Conservation (phyloP, 352 stramenopile genomes). For the Phytophthora pistaciae region DNA sequence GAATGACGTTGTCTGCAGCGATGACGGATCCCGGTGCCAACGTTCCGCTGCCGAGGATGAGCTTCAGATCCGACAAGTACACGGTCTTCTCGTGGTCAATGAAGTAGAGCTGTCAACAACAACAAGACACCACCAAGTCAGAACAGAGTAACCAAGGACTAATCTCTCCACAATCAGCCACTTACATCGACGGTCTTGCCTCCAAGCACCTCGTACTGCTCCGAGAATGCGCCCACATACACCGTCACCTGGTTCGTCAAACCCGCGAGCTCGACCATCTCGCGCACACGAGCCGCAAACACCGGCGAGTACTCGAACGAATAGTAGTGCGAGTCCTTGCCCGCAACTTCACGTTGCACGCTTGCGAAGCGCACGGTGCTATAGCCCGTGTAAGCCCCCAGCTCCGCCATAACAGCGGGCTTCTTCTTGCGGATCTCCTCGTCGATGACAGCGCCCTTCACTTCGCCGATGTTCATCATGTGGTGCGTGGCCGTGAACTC, state of each 20-base stretch:
- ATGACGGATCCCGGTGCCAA: constrained; percentile 48
- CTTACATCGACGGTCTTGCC: constrained; percentile 56
- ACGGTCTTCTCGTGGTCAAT: constrained; percentile 61
- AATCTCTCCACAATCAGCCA: neutral
- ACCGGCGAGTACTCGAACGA: constrained; percentile 58
- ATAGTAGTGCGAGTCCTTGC: constrained; percentile 51
- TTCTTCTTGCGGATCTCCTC: constrained; percentile 47
- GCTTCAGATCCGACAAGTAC: constrained; percentile 56
- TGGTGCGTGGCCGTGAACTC: constrained; percentile 40
- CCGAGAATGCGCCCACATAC: constrained; percentile 47
- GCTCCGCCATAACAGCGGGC: constrained; percentile 48
- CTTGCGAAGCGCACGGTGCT: constrained; percentile 58
- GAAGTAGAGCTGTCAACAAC: constrained; percentile 44
- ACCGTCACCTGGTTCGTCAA: constrained; percentile 61
- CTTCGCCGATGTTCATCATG: constrained; percentile 59
- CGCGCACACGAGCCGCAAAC: constrained; percentile 48
- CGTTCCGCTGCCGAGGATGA: constrained; percentile 50
- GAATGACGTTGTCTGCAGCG: constrained; percentile 55
- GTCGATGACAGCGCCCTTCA: constrained; percentile 54
- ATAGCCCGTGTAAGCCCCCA: constrained; percentile 61
- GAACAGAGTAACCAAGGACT: neutral
- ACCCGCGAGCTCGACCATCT: constrained; percentile 58
- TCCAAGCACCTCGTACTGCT: constrained; percentile 41
- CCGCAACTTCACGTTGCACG: constrained; percentile 44
- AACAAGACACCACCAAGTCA: neutral